Base-by-base conservation (phyloP, 495 filamentous ascomycete genomes). In the Chlorociboria aeruginascens region DNA sequence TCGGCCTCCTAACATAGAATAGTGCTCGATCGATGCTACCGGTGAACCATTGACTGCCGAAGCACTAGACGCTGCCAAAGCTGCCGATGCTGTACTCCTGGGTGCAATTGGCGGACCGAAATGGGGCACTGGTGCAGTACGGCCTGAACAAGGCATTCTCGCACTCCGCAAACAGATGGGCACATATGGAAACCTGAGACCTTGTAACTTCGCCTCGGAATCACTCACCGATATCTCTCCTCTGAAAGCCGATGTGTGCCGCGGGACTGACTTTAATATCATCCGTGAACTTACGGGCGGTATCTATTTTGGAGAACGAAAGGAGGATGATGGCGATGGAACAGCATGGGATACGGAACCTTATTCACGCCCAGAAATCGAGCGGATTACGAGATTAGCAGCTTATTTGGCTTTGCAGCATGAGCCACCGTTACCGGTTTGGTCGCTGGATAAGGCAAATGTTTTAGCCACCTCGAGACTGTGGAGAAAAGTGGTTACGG, bases 91-190 rank as follows among this genome's bases (percentile, higher is more conserved):
- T 31, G 81, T 97, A 45, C 76, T 98, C 47, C 78, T 98, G 31
- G 92, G 92, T 46, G 92, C 92, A 50, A 94, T 98, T 59, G 92
- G 92, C 55, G 92, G 92, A 35, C 92, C 92, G 9, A 83, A 98
- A 90, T 98, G 93, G 87, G 92, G 92, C 47, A 89, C 85, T 3
- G 86, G 87, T 52, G 62, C 76, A 44, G 83, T 97, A 49, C 85
- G 92, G 41, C 92, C 92, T 6, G 92, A 98, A 61, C 90, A 97
- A 68, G 92, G 92, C 49, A 77, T 98, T 62, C 84, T 98, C 45
- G 77, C 73, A 54, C 85, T 98, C 39, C 88, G 92, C 71, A 96
- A 94, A 66, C 83, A 95, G 64, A 83, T 98, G 74, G 72, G 74
- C 61, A 86, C 92, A 55, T 98, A 92, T 69, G 92, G 90, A 55